Base-by-base conservation (phyloP, 148 eudicot species). In the Silene conica region DNA sequence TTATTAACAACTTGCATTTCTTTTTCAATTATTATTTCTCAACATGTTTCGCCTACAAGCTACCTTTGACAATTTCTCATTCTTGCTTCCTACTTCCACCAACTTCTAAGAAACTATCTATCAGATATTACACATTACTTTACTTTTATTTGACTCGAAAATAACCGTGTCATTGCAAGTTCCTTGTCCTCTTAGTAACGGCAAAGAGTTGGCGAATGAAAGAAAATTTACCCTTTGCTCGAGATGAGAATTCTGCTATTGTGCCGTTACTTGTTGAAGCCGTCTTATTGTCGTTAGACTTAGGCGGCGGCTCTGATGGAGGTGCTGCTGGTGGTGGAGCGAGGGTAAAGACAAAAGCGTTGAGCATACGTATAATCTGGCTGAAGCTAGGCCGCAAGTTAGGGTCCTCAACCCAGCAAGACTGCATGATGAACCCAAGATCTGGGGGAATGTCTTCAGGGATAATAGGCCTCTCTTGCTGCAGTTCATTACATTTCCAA, bases 371-470 rank as follows among this genome's bases (percentile, higher is more conserved):
- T 26, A 90, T 86, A 8, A 92, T 90, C 83, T 90, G 97, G 82
- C 83, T 85, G 79, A 92, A 92, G 83, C 91, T 83, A 19, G 97
- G 97, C 41, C 97, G 86, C 82, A 90, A 75, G 74, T 88, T 88
- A 13, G 97, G 85, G 79, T 92, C 96, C 83, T 92, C 97, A 7
- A 87, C 91, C 97, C 97, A 92, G 64, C 97, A 87, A 66, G 97
- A 92, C 25, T 88, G 96, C 45, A 92, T 83, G 71, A 90, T 88
- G 80, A 85, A 92, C 18, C 86, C 96, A 3, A 92, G 85, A 48
- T 88, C 97, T 10, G 89, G 84, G 67, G 97, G 79, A 67, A 81
- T 68, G 56, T 90, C 92, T 19, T 92, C 96, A 25, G 96, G 88
- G 50, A 92, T 76, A 67, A 26, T 75, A 34, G 97, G 97, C 78